Evolutionary conservation across 352 stramenopile genomes (phyloP).

Genomic region (Globisporangium spinosum): DNA sequence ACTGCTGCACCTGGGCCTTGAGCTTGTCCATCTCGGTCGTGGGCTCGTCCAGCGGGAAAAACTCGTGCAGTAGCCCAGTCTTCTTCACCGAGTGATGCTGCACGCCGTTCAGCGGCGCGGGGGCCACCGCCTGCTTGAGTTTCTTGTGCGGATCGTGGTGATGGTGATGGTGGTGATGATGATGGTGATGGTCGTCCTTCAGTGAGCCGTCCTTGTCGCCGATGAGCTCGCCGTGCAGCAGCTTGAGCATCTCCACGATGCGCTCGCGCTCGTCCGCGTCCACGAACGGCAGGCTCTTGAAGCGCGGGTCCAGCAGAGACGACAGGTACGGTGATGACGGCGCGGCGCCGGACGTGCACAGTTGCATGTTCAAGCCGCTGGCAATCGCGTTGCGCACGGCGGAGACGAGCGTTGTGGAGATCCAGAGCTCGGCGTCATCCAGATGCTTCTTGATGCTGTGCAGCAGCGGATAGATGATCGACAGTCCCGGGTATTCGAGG

Average conservation of each 20-base stretch:
- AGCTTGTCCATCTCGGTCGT: constrained; percentile 54
- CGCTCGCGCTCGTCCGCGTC: constrained; percentile 44
- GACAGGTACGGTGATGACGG: constrained; percentile 55
- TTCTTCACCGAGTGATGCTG: constrained; percentile 28
- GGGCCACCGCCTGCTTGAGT: neutral
- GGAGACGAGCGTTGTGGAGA: constrained; percentile 56
- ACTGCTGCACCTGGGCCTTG: constrained; percentile 65
- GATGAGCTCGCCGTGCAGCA: constrained; percentile 43
- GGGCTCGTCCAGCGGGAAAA: constrained; percentile 57
- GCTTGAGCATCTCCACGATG: constrained; percentile 47
- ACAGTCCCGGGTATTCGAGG: constrained; percentile 63
- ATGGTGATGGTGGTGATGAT: constrained; percentile 15
- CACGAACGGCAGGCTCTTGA: constrained; percentile 72
- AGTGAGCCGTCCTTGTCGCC: constrained; percentile 20
- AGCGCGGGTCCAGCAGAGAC: constrained; percentile 66
- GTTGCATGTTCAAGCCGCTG: constrained; percentile 39
- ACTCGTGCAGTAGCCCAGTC: constrained; percentile 45
- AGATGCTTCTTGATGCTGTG: constrained; percentile 74
- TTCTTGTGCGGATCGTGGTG: constrained; percentile 13
- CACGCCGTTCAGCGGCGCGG: constrained; percentile 12
- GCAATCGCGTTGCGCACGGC: constrained; percentile 60
- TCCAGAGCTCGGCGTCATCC: constrained; percentile 53
- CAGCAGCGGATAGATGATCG: constrained; percentile 63
- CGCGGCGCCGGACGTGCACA: constrained; percentile 46
- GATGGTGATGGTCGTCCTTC: constrained; percentile 23